phyloP scores from a whole-genome alignment of 78 protist species.

The Diacronema lutheri region DNA sequence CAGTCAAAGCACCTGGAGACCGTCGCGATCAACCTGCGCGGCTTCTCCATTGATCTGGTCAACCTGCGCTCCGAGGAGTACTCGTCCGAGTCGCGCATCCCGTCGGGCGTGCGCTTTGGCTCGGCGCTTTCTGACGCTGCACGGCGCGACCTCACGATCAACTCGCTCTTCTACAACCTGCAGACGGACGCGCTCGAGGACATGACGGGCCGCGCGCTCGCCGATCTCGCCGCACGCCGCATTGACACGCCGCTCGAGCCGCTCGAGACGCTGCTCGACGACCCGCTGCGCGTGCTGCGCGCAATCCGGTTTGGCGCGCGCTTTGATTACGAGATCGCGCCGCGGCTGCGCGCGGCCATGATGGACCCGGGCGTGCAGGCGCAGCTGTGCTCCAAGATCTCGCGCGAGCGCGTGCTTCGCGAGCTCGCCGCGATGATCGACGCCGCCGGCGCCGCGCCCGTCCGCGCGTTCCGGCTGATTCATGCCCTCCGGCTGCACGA shows the following conservation, averaged over 20 bases:
- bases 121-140: conserved; percentile 85
- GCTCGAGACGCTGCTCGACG: conserved; percentile 82
- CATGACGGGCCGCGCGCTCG: conserved; percentile 31
- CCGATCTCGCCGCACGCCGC: conserved; percentile 61
- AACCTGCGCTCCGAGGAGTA: conserved; percentile 84
- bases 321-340: conserved; percentile 44
- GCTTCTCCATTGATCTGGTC: conserved; percentile 69
- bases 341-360: background rate
- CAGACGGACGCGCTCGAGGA: conserved; percentile 69
- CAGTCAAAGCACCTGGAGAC: conserved; percentile 92
- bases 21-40: conserved; percentile 68
- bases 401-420: background rate
- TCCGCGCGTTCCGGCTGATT: no score
- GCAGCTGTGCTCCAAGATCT: background rate
- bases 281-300: conserved; percentile 91
- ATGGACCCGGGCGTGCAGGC: background rate
- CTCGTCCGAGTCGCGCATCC: conserved; percentile 70
- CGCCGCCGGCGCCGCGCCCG: no score
- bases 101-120: conserved; percentile 72
- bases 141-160: conserved; percentile 94
- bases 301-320: conserved; percentile 81
- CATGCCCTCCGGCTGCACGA: no score
- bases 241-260: conserved; percentile 88
- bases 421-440: background rate
- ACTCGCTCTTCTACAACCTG: conserved; percentile 90